phyloP scores from a whole-genome alignment of 1,139 yeast genomes.

The Sugiyamaella neomexicana region DNA sequence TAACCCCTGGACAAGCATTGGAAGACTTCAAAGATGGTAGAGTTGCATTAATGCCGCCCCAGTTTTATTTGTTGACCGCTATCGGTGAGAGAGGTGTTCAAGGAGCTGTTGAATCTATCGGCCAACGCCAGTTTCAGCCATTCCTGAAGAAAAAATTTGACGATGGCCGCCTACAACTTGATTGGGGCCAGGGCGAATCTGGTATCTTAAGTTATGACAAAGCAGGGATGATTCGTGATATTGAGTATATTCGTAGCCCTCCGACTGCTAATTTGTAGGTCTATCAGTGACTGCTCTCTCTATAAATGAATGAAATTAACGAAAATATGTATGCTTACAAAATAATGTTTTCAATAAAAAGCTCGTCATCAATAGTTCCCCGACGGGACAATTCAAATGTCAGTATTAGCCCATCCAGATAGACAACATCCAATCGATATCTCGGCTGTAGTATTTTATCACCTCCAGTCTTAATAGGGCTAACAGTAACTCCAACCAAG shows the following conservation, averaged over 20 bases:
- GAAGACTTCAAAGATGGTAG: slow-evolving; percentile 28
- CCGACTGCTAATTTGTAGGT: background rate
- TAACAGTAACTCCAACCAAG: slow-evolving; percentile 28
- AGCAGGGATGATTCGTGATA: slow-evolving; percentile 27
- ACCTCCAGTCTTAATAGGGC: slow-evolving; percentile 22
- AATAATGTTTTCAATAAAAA: slow-evolving; percentile 15
- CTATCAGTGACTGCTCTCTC: background rate
- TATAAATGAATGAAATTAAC: slow-evolving; percentile 6
- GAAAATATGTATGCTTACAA: slow-evolving; percentile 3
- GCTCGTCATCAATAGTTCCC: slow-evolving; percentile 7
- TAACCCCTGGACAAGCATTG: slow-evolving; percentile 34
- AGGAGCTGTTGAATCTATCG: slow-evolving; percentile 23
- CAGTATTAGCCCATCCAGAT: slow-evolving; percentile 28
- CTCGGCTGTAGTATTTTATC: slow-evolving; percentile 9
- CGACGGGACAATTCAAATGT: slow-evolving; percentile 23
- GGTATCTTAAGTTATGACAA: slow-evolving; percentile 30
- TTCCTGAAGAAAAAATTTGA: slow-evolving; percentile 20
- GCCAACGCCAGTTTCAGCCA: slow-evolving; percentile 32
- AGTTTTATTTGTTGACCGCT: slow-evolving; percentile 34
- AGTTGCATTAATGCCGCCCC: slow-evolving; percentile 39
- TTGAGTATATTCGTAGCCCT: slow-evolving; percentile 24
- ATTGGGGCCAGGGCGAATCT: slow-evolving; percentile 39
- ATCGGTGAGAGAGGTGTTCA: slow-evolving; percentile 27
- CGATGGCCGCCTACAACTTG: slow-evolving; percentile 32
- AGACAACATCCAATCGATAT: slow-evolving; percentile 23